Base-by-base conservation (phyloP, 2,329 filamentous ascomycete species). In the Knoxdaviesia capensis region DNA sequence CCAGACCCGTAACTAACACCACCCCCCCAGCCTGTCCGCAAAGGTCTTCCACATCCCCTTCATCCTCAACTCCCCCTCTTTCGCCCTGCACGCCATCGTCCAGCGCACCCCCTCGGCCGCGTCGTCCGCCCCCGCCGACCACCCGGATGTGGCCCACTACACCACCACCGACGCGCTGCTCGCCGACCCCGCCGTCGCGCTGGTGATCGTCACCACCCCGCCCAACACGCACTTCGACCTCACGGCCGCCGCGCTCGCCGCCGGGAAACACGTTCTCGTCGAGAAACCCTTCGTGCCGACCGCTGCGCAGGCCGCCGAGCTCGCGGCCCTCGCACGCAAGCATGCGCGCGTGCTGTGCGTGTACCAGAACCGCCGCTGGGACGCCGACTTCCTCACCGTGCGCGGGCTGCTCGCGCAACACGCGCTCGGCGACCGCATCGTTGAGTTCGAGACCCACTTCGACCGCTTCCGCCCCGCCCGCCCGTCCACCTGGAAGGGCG, bases 41-140 rank as follows among this genome's bases (percentile, higher is more conserved):
- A 87, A 86, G 55, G 67, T 80, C 60, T 90, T 88, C 61, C 82
- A 90, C 59, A 85, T 88, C 53, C 83, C 82, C 47, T 81, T 86
- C 59, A 69, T 90, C 58, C 62, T 63, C 42, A 66, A 68, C 31
- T 73, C 77, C 0, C 65, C 75, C 6, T 63, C 71, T 43, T 68
- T 86, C 54, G 74, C 66, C 41, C 71, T 88, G 20, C 72, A 84
- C 54, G 74, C 78, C 48, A 76, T 90, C 49, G 77, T 88, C 31
- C 83, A 90, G 59, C 75, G 83, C 45, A 71, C 63, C 5, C 80
- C 80, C 5, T 71, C 69, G 48, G 59, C 69, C 2, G 62, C 66
- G 41, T 69, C 79, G 55, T 79, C 82, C 45, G 80, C 80, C 1
- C 69, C 74, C 20, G 67, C 69, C 47, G 80, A 86, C 56, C 68